Evolutionary conservation across 202 grass and related monocot species (phyloP), one percentile per base, ranked within the genome.

Genomic region (Dendrocalamus latiflorus): DNA sequence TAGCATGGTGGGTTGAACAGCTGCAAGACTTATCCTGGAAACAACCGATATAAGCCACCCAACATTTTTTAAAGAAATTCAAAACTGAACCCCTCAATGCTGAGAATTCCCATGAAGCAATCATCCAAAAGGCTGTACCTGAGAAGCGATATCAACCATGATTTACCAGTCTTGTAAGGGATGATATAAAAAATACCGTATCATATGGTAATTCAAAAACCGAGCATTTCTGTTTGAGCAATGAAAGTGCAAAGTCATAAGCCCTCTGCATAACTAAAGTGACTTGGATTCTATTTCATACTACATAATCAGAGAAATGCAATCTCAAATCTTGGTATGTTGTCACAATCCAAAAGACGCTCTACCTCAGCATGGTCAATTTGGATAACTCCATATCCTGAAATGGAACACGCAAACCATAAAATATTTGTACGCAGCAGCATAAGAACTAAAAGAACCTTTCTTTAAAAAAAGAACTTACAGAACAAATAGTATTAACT

Each of bases 371-470:
- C 34, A 69, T 41, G 36, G 61, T 45, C 51, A 59, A 78, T 25
- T 77, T 74, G 74, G 78, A 61, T 22, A 22, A 43, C 53, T 86
- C 74, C 60, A 18, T 51, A 48, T 44, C 83, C 88, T 90, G 83
- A 74, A 90, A 89, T 72, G 36, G 59, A 82, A 74, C 13, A 83
- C 37, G 42, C 4, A 38, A 22, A 36, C 61, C 9, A 63, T 76
- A 1, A 88, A 25, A 70, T 53, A 47, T 54, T 44, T 75, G 42
- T 37, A 8, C 33, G 30, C 3, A n/a, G 4, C 5, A 57, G 28
- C 13, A 59, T 73, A 3, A 21, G 9, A 49, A 59, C 9, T 58
- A 70, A 59, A 12, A 34, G 38, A 59, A 58, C 4, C 14, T 55
- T 6, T 8, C 37, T 15, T 45, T 14, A 1, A 6, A 6, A 15